A percentile compares a stretch with the other conserved stretches of the same genome.
phyloP scores from a whole-genome alignment of 169 alveolate species.

The Cryptosporidium sp. region DNA sequence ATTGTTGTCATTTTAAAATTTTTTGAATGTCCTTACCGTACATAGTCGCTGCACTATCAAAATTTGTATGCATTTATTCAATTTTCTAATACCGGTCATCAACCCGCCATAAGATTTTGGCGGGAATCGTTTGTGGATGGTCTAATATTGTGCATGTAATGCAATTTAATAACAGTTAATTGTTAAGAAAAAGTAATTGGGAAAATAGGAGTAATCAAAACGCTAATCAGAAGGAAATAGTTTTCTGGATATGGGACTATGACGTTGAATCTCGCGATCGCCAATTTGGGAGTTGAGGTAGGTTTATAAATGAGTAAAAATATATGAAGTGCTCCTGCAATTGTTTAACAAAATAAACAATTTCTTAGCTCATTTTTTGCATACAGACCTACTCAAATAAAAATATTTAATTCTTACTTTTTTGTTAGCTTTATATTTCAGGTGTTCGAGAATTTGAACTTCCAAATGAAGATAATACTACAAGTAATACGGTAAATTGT shows the following conservation, averaged over 20 bases:
- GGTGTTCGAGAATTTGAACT: conserved; percentile 55
- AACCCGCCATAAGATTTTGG: conserved; percentile 4
- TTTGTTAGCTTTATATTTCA: conserved; percentile 56
- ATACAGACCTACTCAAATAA: background rate
- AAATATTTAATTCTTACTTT: background rate
- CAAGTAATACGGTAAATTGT: conserved; percentile 39
- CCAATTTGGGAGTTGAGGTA: conserved; percentile 72
- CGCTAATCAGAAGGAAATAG: background rate
- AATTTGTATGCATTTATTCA: background rate
- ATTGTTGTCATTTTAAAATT: too few species aligned
- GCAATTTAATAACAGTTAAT: background rate
- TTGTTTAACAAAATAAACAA: too few species aligned
- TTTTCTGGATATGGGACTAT: background rate
- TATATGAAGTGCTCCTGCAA: background rate
- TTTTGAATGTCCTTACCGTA: background rate
- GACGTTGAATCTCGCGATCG: conserved; percentile 1
- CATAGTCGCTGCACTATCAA: background rate
- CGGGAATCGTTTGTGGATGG: conserved; percentile 33
- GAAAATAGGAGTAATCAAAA: background rate
- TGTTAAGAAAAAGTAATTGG: background rate
- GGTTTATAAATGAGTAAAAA: background rate
- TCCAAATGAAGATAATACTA: background rate
- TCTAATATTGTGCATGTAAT: conserved; percentile 20
- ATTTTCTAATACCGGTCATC: background rate
- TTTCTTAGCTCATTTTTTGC: background rate